phyloP scores from a whole-genome alignment of 169 alveolate species.

The Nephromyces sp. region DNA sequence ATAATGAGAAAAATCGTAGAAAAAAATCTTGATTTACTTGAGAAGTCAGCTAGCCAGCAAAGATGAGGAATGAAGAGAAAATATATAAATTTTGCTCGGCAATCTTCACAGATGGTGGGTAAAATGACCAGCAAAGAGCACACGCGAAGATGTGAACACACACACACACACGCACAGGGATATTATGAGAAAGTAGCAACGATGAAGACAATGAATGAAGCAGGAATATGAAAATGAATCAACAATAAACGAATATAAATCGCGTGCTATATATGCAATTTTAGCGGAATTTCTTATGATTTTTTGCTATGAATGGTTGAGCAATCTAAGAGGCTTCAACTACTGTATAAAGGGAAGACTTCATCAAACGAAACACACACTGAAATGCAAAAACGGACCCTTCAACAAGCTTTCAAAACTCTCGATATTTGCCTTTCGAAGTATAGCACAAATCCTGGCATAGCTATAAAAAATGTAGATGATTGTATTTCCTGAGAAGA shows the following conservation, averaged over 20 bases:
- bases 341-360: not conserved
- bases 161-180: too few relatives aligned
- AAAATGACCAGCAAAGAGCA: too few relatives aligned
- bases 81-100: too few relatives aligned
- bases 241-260: too few relatives aligned
- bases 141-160: too few relatives aligned
- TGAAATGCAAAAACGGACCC: too few relatives aligned
- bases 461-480: conserved; percentile 40
- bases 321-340: not conserved
- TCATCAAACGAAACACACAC: not conserved
- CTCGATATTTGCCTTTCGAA: conserved; percentile 20
- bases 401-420: not conserved
- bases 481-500: conserved; percentile 81
- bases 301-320: not conserved
- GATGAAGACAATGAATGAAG: too few relatives aligned
- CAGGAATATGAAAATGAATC: too few relatives aligned
- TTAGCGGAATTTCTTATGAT: not conserved
- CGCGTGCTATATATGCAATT: not conserved
- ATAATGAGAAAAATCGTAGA: too few relatives aligned
- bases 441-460: conserved; percentile 35
- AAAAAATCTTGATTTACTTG: not conserved
- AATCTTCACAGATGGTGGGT: too few relatives aligned
- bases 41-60: not conserved
- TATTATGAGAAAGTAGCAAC: too few relatives aligned
- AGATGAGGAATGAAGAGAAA: too few relatives aligned